phyloP scores from a whole-genome alignment of 805 yeast genomes.

The Lachancea kluyveri region DNA sequence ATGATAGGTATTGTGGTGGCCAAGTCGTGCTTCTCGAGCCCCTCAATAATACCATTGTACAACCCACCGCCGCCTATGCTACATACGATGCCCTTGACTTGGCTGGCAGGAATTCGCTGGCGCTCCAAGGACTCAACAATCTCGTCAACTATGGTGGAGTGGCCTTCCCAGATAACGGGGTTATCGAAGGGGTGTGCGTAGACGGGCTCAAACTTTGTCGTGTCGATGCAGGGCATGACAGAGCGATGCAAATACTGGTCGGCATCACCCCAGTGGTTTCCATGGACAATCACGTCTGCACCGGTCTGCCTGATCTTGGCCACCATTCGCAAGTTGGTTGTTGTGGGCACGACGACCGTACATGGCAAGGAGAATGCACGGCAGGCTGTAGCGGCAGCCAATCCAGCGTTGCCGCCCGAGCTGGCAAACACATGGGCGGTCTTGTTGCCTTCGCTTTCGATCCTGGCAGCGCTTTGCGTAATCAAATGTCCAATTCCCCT shows the following conservation, averaged over 20 bases:
- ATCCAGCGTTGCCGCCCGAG: slow-evolving; percentile 42
- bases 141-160: slow-evolving; percentile 42
- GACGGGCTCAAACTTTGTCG: slow-evolving; percentile 32
- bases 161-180: slow-evolving; percentile 50
- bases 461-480: slow-evolving; percentile 26
- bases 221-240: slow-evolving; percentile 21
- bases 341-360: slow-evolving; percentile 56
- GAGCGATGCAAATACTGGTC: slow-evolving; percentile 36
- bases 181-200: slow-evolving; percentile 53
- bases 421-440: slow-evolving; percentile 42
- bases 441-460: slow-evolving; percentile 24
- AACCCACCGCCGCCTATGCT: slow-evolving; percentile 58
- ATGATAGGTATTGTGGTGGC: slow-evolving; percentile 35
- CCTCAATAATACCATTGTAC: slow-evolving; percentile 45
- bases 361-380: slow-evolving; percentile 31
- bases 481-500: slow-evolving; percentile 49
- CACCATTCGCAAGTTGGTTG: slow-evolving; percentile 41
- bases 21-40: slow-evolving; percentile 33
- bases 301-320: slow-evolving; percentile 34
- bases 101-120: slow-evolving; percentile 17
- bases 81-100: slow-evolving; percentile 42
- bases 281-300: slow-evolving; percentile 44
- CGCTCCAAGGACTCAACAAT: slow-evolving; percentile 26
- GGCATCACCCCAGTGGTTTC: slow-evolving; percentile 45
- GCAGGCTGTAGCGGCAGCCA: slow-evolving; percentile 48